Evolutionary conservation across 768 basidiomycete genomes (phyloP), one percentile per base, ranked within the genome.

Genomic region (Pilatotrama ljubarskyi): DNA sequence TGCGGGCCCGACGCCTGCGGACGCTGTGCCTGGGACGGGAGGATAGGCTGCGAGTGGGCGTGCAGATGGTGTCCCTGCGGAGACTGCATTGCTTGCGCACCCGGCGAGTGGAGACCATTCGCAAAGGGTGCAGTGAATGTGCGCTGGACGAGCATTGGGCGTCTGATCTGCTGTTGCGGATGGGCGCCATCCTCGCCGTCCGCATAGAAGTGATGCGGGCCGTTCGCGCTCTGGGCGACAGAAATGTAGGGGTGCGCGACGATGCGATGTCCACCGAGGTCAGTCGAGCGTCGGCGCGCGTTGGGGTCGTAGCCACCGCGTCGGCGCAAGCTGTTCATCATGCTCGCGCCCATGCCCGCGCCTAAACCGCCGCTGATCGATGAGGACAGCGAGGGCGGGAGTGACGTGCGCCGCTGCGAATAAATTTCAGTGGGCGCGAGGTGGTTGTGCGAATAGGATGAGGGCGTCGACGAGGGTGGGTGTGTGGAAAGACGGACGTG

Each of bases 201-300:
- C 26, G 40, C 20, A 35, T 48, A 49, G 10, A 24, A 4, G 25
- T 51, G 18, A 43, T 62, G 56, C 15, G 61, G 43, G 41, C 48
- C 52, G 61, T 69, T 69, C 15, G 67, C 64, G 8, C 40, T 64
- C 36, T 56, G 59, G 18, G 68, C 70, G 44, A 67, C 63, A 41
- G 66, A 64, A 36, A 67, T 66, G 53, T 68, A 72, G 36, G 71
- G 71, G 46, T 72, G 71, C 8, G 57, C 55, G 48, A 51, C 46
- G 47, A 70, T 51, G 52, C 57, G 60, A 48, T 58, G 55, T 20
- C 46, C 54, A 51, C 53, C 52, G 24, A 51, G 58, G 52, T 66
- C 70, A 11, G 66, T 61, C 14, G 67, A 69, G 40, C 64, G 59
- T 13, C 70, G 59, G 14, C 69, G 66, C 6, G 42, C 36, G 32